Base-by-base conservation (phyloP, 768 basidiomycete genomes). In the Xerocomellus dryophilus region DNA sequence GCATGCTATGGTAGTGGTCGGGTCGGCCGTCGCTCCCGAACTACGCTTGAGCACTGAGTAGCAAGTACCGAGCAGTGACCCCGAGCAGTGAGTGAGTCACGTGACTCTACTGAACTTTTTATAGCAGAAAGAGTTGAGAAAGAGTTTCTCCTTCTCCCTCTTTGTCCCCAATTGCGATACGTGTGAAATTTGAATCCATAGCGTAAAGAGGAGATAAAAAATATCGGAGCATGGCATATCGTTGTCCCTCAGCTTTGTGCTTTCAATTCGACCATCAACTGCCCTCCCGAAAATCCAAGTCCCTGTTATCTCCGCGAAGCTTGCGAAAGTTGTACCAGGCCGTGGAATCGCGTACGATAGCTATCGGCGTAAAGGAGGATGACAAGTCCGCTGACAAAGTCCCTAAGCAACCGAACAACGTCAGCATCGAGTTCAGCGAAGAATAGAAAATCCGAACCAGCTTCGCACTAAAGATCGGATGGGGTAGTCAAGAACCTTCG, bases 401-500 rank as follows among this genome's bases (percentile, higher is more conserved):
- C 77, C 80, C 80, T 81, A 53, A 23, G 51, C 50, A n/a, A 41
- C 12, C 27, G 7, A 44, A 9, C 20, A 23, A 39, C 23, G 47
- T 63, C 41, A 54, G 32, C 27, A 32, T 36, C 14, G 8, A 17
- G 43, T 20, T 29, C 23, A 48, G 14, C 25, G 21, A 48, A 5
- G 11, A 39, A 55, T 29, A 20, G 4, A 23, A 43, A 32, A 23
- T 44, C 72, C 86, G 32, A 62, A 92, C 91, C 90, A 92, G 74
- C 88, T 90, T 63, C 78, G 75, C 35, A 73, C 73, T 44, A 90
- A 65, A 38, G 89, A 92, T 20, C 82, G 82, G 47, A 94, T 73
- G 23, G 93, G 93, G 69, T 94, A 95, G 65, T 94, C 92, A 29
- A 99, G 74, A 1, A 86, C 85, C 42, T 79, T 79, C 0, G 97